Percentiles rank a stretch among this genome's conserved stretches.
These are phyloP conservation scores for Prunus armeniaca DNA, from an alignment of 306 rosid species.

Conservation along the genomic window DNA sequence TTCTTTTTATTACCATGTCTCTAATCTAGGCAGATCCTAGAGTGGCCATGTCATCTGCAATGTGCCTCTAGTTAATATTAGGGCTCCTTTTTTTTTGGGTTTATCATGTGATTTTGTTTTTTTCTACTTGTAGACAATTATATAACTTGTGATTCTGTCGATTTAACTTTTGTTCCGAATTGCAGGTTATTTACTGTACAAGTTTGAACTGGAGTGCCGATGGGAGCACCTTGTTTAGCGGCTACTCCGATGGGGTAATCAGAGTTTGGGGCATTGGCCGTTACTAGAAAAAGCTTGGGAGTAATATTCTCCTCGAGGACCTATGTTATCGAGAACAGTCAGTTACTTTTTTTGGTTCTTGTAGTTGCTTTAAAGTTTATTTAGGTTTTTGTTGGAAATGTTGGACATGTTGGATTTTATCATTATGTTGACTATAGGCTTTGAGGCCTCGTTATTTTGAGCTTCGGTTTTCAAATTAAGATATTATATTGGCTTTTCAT, in stretches of 20 bases:
- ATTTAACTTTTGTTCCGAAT: not conserved
- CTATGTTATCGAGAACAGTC: conserved; percentile 34
- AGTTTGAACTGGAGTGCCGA: conserved; percentile 91
- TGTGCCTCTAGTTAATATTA: too few species aligned
- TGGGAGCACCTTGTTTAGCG: conserved; percentile 97
- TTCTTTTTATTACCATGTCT: too few species aligned
- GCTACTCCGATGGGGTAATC: conserved; percentile 89
- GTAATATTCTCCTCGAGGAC: conserved; percentile 7
- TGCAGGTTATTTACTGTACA: conserved; percentile 81
- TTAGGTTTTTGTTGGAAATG: conserved; percentile 36
- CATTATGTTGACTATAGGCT: conserved; percentile 39
- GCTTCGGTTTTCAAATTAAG: conserved; percentile 19
- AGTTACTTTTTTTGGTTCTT: conserved; percentile 28
- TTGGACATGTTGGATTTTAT: conserved; percentile 32
- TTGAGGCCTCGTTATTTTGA: conserved; percentile 44
- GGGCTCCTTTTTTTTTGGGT: not conserved
- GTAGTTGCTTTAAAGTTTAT: conserved; percentile 30
- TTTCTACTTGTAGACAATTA: not conserved
- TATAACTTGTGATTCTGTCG: not conserved
- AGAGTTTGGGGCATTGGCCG: conserved; percentile 97
- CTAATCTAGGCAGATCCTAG: too few species aligned
- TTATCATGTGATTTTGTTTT: not conserved
- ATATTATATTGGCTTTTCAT: conserved; percentile 15
- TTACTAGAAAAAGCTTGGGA: conserved; percentile 26
- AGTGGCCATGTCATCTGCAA: too few species aligned